Evolutionary conservation across 2,329 filamentous ascomycete species (phyloP), one percentile per base, ranked within the genome.

Genomic region (Berkeleyomyces rouxiae): DNA sequence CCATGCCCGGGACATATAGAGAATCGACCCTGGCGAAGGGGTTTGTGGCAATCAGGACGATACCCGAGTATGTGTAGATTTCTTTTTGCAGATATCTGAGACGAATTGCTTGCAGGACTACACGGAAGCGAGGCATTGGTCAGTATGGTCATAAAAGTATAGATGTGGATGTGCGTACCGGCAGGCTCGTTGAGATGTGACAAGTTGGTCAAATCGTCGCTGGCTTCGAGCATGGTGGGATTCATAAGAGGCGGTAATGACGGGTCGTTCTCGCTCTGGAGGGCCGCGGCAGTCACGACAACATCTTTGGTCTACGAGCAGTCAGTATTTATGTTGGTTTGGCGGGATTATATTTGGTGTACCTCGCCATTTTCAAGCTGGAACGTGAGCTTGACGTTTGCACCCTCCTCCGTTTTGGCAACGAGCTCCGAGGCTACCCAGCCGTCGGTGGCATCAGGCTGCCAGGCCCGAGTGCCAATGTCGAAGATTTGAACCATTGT

Each of bases 31-130:
- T 83, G 61, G 95, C 93, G 71, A 99, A 99, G 31, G 93, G 93
- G 76, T 99, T 99, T 67, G 93, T 95, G 66, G 93, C 93, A 77
- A 99, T 99, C 69, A 99, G 81, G 67, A 99, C 93, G 71, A 99
- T 97, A 72, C 93, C 93, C 73, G 90, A 96, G 78, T 99, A 99
- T 71, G 93, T 99, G 79, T 99, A 99, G 70, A 99, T 99, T 74
- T 99, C 93, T 76, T 97, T 97, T 74, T 99, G 93, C 67, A 88
- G 82, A 77, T 99, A 99, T 73, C 93, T 89, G 72, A 99, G 82
- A 72, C 91, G 90, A 74, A 99, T 99, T 63, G 93, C 93, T 80
- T 99, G 93, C 67, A 99, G 78, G 66, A 99, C 95, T 95, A 73
- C 69, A 65, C 39, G 55, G 43, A 36, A 46, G 36, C 23, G 43